Evolutionary conservation across 192 early-diverging fungal species (phyloP), one percentile per base, ranked within the genome.

Genomic region (Entomortierella beljakovae): DNA sequence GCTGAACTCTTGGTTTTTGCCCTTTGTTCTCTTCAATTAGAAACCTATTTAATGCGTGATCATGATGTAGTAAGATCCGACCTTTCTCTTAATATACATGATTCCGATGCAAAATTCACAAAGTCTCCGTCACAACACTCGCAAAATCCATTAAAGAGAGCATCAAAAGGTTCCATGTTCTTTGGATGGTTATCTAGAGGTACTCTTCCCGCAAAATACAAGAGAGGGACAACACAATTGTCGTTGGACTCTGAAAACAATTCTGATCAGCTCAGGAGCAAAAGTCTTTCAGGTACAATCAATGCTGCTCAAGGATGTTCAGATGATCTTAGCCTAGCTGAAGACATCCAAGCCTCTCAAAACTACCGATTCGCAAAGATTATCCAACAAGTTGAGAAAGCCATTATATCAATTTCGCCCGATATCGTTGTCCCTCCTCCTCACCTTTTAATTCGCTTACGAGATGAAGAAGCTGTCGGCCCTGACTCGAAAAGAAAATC

Each of bases 391-490:
- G 86, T 84, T 62, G 91, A 73, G 71, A 80, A 81, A 16, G 82
- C 89, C 7, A 87, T 93, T 46, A 82, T 97, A 15, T 96, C 95
- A 0, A 90, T 88, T 7, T 94, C 94, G 15, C 95, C 95, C 3
- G 85, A 88, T 40, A 91, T 97, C 32, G 73, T 74, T 43, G 93
- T 94, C 66, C 93, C 96, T 23, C 89, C 89, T 32, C 96, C 96
- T 4, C 90, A 92, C 68, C 83, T 94, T 34, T 83, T 97, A 33
- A 72, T 85, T 16, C 71, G 87, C 37, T 82, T 91, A 70, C 82
- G 84, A 28, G 81, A 91, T 28, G 88, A 89, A 35, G 92, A 92
- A 57, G 61, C 58, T 13, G 40, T 61, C 8, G 73, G 73, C 6
- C 32, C 67, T 35, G 59, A 70, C 26, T 64, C 81, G 7, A 61